phyloP scores from a whole-genome alignment of 2,329 filamentous ascomycete species.

The Pyrenochaeta sp. region DNA sequence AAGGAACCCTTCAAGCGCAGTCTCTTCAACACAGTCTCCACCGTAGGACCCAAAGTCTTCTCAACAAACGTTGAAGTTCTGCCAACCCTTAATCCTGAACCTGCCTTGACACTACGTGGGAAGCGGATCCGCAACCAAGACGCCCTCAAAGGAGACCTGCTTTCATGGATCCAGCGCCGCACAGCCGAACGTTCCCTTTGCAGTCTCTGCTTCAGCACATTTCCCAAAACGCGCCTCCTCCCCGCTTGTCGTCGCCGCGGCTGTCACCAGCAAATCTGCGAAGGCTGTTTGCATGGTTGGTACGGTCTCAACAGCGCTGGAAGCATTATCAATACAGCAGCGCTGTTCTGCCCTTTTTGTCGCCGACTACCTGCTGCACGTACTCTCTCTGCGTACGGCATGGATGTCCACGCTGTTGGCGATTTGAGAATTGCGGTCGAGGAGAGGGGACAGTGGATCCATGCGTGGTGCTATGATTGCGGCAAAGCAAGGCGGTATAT shows the following conservation, averaged over 20 bases:
- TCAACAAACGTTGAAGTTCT: constrained; percentile 51
- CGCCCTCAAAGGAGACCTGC: constrained; percentile 48
- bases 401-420: constrained; percentile 50
- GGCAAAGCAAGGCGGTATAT: constrained; percentile 53
- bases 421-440: constrained; percentile 52
- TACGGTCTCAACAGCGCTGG: constrained; percentile 58
- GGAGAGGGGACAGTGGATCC: constrained; percentile 56
- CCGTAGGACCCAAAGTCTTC: constrained; percentile 45
- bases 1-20: constrained; percentile 52
- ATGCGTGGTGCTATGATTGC: constrained; percentile 60
- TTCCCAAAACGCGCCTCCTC: constrained; percentile 50
- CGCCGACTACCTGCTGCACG: constrained; percentile 53
- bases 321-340: constrained; percentile 57
- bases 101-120: constrained; percentile 39
- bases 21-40: constrained; percentile 42
- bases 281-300: constrained; percentile 54
- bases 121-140: constrained; percentile 56
- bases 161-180: constrained; percentile 50
- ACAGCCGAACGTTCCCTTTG: constrained; percentile 53
- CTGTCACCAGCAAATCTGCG: constrained; percentile 57
- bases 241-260: constrained; percentile 57
- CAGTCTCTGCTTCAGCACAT: constrained; percentile 57
- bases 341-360: constrained; percentile 62
- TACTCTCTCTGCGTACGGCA: constrained; percentile 47
- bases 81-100: constrained; percentile 32